Evolutionary conservation across 1,284 basidiomycete species (phyloP).

Genomic region (Pseudozyma tsukubaensis): DNA sequence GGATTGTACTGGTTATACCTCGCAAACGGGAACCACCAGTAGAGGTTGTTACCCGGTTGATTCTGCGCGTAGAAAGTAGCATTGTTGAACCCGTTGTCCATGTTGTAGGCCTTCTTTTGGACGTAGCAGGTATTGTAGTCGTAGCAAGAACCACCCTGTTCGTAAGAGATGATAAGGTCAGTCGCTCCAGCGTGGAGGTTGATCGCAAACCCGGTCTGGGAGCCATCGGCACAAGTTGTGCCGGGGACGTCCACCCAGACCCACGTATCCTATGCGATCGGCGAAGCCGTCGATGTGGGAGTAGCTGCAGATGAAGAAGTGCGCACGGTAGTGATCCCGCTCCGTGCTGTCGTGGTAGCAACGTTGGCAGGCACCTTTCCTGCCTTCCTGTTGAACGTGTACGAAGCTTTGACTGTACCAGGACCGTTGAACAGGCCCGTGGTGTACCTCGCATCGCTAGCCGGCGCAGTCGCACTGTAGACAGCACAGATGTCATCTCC

Average conservation of each 20-base stretch:
- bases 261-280: conserved; percentile 15
- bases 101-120: conserved; percentile 26
- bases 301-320: neutral
- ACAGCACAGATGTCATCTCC: conserved; percentile 33
- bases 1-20: conserved; percentile 26
- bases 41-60: conserved; percentile 10
- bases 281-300: neutral
- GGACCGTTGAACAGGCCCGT: conserved; percentile 23
- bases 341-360: neutral
- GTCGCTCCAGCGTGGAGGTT: conserved; percentile 21
- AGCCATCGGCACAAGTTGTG: conserved; percentile 31
- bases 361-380: conserved; percentile 13
- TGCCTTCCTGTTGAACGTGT: conserved; percentile 26
- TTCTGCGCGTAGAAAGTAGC: conserved; percentile 16
- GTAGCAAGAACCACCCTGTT: conserved; percentile 37
- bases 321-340: neutral
- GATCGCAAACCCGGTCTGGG: conserved; percentile 27
- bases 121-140: conserved; percentile 35
- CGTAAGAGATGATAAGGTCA: conserved; percentile 25
- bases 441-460: conserved; percentile 17
- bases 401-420: conserved; percentile 20
- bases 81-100: conserved; percentile 13
- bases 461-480: conserved; percentile 6
- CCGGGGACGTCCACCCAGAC: conserved; percentile 31
- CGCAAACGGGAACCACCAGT: conserved; percentile 31